Evolutionary conservation across 345 rosid genomes (phyloP).

Genomic region (Eucalyptus pauciflora): DNA sequence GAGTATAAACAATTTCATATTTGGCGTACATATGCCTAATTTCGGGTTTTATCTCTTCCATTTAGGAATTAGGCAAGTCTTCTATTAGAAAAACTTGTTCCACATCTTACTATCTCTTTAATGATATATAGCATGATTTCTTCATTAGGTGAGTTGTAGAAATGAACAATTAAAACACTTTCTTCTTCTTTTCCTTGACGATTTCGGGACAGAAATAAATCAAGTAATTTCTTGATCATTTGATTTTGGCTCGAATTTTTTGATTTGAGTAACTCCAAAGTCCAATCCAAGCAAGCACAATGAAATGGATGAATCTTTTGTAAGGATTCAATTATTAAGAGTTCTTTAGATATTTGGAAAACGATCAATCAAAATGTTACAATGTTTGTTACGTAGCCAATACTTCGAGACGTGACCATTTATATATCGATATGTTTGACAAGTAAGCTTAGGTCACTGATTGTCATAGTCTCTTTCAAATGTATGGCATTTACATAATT

Average conservation of each 20-base stretch:
- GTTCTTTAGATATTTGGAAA: neutral
- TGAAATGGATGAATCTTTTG: neutral
- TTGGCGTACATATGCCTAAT: neutral
- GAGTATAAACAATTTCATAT: neutral
- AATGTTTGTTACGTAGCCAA: neutral
- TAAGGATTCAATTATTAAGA: neutral
- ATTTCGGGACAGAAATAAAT: fast-evolving
- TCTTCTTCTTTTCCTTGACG: neutral
- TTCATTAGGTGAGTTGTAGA: neutral
- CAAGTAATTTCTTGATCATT: fast-evolving
- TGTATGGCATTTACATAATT: fast-evolving
- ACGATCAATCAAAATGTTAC: fast-evolving
- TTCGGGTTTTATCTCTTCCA: neutral
- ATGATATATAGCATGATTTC: neutral
- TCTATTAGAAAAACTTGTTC: neutral
- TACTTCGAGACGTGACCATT: neutral
- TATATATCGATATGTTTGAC: fast-evolving
- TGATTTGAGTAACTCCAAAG: neutral
- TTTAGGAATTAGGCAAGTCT: neutral
- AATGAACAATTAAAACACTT: neutral
- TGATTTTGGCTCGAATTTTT: neutral
- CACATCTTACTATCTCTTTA: neutral
- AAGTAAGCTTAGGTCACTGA: neutral
- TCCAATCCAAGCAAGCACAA: fast-evolving
- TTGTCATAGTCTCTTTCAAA: neutral